Evolutionary conservation across 2,329 filamentous ascomycete genomes (phyloP).

Genomic region (Sclerotinia subarctica): DNA sequence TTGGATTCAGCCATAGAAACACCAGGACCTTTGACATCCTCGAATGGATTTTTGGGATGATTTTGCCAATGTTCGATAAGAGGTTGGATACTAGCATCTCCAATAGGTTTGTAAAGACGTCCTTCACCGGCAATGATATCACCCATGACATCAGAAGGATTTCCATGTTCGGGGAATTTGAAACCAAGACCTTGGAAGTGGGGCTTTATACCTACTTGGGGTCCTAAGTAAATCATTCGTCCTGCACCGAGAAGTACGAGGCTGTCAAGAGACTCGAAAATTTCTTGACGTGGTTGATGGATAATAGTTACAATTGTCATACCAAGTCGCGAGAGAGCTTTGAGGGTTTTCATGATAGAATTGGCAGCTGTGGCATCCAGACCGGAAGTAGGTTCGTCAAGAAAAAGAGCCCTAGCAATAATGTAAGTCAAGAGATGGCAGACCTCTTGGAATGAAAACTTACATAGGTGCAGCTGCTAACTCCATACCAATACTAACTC

Average conservation of each 20-base stretch:
- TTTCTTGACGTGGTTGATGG: constrained; percentile 53
- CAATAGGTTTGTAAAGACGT: constrained; percentile 46
- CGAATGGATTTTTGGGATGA: neutral
- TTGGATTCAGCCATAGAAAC: constrained; percentile 41
- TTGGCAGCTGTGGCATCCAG: constrained; percentile 62
- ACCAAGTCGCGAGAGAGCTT: constrained; percentile 55
- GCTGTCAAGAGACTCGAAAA: constrained; percentile 58
- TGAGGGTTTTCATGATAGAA: constrained; percentile 59
- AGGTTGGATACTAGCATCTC: constrained; percentile 47
- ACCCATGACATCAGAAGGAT: constrained; percentile 57
- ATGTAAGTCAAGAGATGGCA: neutral
- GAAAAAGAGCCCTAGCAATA: constrained; percentile 48
- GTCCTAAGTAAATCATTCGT: constrained; percentile 53
- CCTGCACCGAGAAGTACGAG: constrained; percentile 61
- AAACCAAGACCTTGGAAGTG: constrained; percentile 55
- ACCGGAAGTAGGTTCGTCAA: constrained; percentile 59
- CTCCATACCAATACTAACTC: constrained; percentile 61
- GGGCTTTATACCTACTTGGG: constrained; percentile 43
- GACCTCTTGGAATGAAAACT: neutral
- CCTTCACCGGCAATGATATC: constrained; percentile 60
- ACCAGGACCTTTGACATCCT: constrained; percentile 5
- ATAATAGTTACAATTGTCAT: constrained; percentile 55
- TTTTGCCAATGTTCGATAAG: constrained; percentile 49
- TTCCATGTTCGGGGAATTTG: constrained; percentile 48
- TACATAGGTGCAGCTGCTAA: constrained; percentile 53